Conservation (phyloP, 129 eudicot genomes). For the Centella asiatica region DNA sequence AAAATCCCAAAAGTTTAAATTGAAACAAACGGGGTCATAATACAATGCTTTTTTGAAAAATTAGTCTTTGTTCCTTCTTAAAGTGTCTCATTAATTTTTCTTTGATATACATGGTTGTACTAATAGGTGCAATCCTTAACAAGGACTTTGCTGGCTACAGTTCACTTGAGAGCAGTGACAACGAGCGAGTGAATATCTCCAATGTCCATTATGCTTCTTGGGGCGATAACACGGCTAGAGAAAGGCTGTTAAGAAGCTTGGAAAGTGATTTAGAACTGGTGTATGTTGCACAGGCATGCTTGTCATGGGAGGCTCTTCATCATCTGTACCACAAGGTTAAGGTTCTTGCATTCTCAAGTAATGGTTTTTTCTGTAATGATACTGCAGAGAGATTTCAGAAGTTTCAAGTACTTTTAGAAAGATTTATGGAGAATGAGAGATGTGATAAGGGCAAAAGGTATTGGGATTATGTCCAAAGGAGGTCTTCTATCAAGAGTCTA, state of each 20-base stretch:
- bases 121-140: slow-evolving; percentile 8
- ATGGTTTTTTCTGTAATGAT: slow-evolving; percentile 22
- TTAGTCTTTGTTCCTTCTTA: not conserved
- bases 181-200: not conserved
- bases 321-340: slow-evolving; percentile 47
- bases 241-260: slow-evolving; percentile 33
- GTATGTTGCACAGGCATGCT: slow-evolving; percentile 60
- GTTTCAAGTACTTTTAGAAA: slow-evolving; percentile 47
- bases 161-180: slow-evolving; percentile 2
- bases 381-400: slow-evolving; percentile 40
- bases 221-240: slow-evolving; percentile 19
- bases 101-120: not conserved
- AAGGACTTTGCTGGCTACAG: not conserved
- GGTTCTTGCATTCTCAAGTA: slow-evolving; percentile 17
- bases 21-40: too few species aligned
- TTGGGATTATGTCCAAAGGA: slow-evolving; percentile 27
- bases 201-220: slow-evolving; percentile 12
- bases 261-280: slow-evolving; percentile 58
- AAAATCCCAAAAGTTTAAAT: too few species aligned
- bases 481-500: slow-evolving; percentile 38
- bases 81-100: not conserved
- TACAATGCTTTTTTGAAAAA: too few species aligned
- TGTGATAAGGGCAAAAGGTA: slow-evolving; percentile 27
- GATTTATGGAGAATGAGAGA: slow-evolving; percentile 59
- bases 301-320: slow-evolving; percentile 66